Evolutionary conservation across 495 filamentous ascomycete species (phyloP).

Genomic region (Penicillium pancosmium): DNA sequence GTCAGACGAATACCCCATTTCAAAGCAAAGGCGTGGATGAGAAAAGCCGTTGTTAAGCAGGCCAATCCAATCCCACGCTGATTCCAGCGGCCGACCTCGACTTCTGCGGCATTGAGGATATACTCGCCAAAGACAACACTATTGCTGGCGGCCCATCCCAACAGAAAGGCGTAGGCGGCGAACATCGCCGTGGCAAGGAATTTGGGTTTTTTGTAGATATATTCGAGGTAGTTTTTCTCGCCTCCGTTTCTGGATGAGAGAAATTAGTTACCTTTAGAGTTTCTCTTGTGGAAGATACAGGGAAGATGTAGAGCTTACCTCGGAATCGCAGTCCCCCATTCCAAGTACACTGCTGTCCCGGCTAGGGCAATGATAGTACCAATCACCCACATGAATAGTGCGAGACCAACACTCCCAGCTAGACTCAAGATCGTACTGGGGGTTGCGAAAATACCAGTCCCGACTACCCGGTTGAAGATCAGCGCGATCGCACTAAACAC

Average conservation of each 20-base stretch:
- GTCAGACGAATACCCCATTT: slow-evolving; percentile 71
- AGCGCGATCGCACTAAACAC: slow-evolving; percentile 62
- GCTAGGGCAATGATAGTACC: slow-evolving; percentile 52
- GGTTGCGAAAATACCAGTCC: slow-evolving; percentile 68
- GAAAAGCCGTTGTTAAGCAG: slow-evolving; percentile 64
- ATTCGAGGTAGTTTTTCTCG: slow-evolving; percentile 73
- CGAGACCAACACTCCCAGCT: slow-evolving; percentile 55
- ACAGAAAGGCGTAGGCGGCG: slow-evolving; percentile 58
- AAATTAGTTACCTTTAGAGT: neutral
- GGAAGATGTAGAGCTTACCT: slow-evolving; percentile 28
- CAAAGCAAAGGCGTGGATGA: slow-evolving; percentile 60
- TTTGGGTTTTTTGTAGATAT: slow-evolving; percentile 63
- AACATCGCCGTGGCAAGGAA: slow-evolving; percentile 68
- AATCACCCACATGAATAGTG: slow-evolving; percentile 56
- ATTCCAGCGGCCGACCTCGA: slow-evolving; percentile 65
- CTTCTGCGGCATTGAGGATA: slow-evolving; percentile 63
- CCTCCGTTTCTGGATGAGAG: slow-evolving; percentile 54
- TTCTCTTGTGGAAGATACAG: too few relatives aligned
- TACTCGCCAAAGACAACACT: slow-evolving; percentile 72
- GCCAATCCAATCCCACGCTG: slow-evolving; percentile 68
- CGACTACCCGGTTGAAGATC: slow-evolving; percentile 68
- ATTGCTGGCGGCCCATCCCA: slow-evolving; percentile 62
- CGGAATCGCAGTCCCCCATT: slow-evolving; percentile 57
- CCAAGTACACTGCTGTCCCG: slow-evolving; percentile 56
- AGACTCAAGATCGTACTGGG: slow-evolving; percentile 57